Percentiles rank a stretch among this genome's conserved stretches.
Conservation (phyloP, 2,329 filamentous ascomycete genomes). For the Neonectria neomacrospora region DNA sequence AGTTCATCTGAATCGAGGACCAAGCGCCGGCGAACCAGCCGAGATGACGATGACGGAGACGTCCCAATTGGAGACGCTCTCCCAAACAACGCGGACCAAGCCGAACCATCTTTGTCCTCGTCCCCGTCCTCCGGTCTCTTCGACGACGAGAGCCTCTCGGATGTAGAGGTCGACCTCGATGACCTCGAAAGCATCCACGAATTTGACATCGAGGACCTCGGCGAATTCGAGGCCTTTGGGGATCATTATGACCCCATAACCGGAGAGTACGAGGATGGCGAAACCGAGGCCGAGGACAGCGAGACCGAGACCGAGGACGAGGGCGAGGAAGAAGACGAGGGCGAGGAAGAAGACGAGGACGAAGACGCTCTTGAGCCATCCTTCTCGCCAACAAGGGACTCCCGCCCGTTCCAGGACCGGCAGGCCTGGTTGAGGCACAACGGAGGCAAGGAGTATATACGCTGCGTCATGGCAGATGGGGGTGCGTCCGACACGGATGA, state of each 20-base stretch:
- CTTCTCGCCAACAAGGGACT: neutral
- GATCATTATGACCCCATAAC: neutral
- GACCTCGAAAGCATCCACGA: slow-evolving; percentile 20
- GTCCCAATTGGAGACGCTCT: neutral
- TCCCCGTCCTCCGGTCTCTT: neutral
- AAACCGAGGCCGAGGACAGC: neutral
- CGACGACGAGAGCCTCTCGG: slow-evolving; percentile 11
- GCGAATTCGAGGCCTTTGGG: neutral
- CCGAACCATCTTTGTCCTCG: neutral
- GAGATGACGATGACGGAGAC: neutral
- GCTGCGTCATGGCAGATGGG: neutral
- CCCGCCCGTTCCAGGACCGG: neutral
- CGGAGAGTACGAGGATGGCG: neutral
- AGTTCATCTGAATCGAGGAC: too few species aligned
- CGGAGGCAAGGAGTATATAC: slow-evolving; percentile 9
- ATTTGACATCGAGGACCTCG: slow-evolving; percentile 3
- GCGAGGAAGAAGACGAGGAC: neutral
- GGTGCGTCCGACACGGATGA: neutral
- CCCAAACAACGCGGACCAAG: neutral
- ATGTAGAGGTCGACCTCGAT: slow-evolving; percentile 20
- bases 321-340: neutral
- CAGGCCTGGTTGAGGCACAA: neutral
- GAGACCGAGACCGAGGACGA: neutral
- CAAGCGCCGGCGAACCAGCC: slow-evolving; percentile 4
- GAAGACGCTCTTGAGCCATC: neutral